These are phyloP conservation scores for Spathaspora girioi DNA, from an alignment of 805 yeast species.

Conservation along the genomic window DNA sequence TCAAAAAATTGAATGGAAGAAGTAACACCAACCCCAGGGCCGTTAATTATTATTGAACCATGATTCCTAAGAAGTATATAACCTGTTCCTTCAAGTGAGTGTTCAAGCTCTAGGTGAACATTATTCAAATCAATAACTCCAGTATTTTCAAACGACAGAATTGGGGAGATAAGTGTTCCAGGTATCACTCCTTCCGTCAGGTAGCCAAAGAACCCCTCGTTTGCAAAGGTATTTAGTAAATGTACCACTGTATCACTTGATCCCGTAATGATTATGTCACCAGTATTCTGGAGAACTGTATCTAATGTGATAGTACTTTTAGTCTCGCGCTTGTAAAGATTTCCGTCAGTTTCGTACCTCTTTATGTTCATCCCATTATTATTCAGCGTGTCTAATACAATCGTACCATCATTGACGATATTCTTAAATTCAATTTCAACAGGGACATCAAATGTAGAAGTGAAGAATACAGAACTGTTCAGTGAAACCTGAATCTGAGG, in stretches of 20 bases:
- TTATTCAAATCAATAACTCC: background rate
- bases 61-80: background rate
- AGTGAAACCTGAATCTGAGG: background rate
- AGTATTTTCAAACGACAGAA: background rate
- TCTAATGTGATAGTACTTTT: background rate
- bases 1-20: background rate
- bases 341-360: background rate
- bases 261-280: background rate
- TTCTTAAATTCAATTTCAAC: background rate
- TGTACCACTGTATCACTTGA: background rate
- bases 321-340: background rate
- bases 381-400: background rate
- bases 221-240: too few species aligned
- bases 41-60: background rate
- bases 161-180: background rate
- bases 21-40: background rate
- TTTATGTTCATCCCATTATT: background rate
- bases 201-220: background rate
- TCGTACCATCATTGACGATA: background rate
- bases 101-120: background rate
- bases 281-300: background rate
- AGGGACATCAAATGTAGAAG: background rate
- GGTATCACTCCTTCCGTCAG: background rate
- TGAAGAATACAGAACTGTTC: background rate
- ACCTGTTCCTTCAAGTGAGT: background rate